Evolutionary conservation across 2,329 filamentous ascomycete species (phyloP).

Genomic region (Aurifilum marmelostoma): DNA sequence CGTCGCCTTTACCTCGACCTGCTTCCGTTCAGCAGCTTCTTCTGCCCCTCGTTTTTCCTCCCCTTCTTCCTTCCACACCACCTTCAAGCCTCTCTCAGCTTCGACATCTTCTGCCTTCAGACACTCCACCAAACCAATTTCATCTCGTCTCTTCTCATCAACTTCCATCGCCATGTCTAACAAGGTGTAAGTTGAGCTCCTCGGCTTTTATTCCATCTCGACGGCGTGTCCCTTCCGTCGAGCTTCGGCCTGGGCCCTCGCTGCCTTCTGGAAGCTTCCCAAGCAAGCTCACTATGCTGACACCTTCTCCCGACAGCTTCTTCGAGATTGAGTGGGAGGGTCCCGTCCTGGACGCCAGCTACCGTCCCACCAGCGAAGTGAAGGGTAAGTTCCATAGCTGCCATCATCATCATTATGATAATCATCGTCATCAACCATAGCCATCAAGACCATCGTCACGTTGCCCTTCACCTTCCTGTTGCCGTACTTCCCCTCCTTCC

Average conservation of each 20-base stretch:
- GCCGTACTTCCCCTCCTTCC: not conserved
- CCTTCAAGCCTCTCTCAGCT: conserved; percentile 30
- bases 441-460: not conserved
- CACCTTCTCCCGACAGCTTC: conserved; percentile 49
- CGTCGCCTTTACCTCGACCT: conserved; percentile 36
- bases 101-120: conserved; percentile 44
- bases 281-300: conserved; percentile 22
- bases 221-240: not conserved
- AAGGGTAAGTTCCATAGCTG: conserved; percentile 56
- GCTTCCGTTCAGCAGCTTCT: conserved; percentile 36
- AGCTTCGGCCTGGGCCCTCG: conserved; percentile 16
- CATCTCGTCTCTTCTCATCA: conserved; percentile 41
- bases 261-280: conserved; percentile 18
- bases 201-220: conserved; percentile 2
- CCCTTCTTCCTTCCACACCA: conserved; percentile 37
- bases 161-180: conserved; percentile 67
- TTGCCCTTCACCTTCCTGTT: not conserved
- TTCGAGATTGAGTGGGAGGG: conserved; percentile 78
- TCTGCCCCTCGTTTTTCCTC: conserved; percentile 41
- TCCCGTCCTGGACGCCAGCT: conserved; percentile 67
- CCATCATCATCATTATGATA: conserved; percentile 9
- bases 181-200: conserved; percentile 60
- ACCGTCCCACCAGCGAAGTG: conserved; percentile 55
- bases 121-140: conserved; percentile 40
- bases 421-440: not conserved